Percentiles rank a stretch among this genome's conserved stretches.
Conservation (phyloP, 768 basidiomycete species). For the Lactifluus pinguis region DNA sequence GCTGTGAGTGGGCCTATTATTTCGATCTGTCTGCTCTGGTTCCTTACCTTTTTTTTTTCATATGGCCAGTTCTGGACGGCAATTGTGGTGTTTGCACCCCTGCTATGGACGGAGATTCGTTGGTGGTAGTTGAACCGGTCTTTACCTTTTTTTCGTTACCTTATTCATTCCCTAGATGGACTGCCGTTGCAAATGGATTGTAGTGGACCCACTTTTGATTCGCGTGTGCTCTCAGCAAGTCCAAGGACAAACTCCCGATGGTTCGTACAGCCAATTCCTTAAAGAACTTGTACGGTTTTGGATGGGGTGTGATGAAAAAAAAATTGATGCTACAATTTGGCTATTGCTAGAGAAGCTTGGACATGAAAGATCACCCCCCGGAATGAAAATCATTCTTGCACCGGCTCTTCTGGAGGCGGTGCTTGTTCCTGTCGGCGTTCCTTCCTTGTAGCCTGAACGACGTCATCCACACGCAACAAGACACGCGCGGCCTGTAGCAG, state of each 20-base stretch:
- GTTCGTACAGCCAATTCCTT: background rate
- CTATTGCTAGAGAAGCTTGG: background rate
- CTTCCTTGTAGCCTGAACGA: constrained; percentile 81
- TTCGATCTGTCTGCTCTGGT: background rate
- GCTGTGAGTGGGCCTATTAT: constrained; percentile 42
- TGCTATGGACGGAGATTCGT: constrained; percentile 80
- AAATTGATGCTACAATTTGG: constrained; percentile 3
- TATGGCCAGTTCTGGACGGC: constrained; percentile 75
- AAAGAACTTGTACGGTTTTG: background rate
- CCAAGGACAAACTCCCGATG: background rate
- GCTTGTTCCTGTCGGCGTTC: constrained; percentile 49
- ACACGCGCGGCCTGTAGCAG: constrained; percentile 67
- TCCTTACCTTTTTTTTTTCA: background rate
- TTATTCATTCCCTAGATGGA: background rate
- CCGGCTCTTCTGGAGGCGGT: constrained; percentile 48
- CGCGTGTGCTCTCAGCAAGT: background rate
- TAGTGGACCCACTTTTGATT: background rate
- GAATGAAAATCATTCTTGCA: constrained; percentile 25
- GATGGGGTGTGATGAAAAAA: background rate
- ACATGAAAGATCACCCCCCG: background rate
- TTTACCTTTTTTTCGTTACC: background rate
- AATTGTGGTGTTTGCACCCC: constrained; percentile 78
- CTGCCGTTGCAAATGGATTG: background rate
- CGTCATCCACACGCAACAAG: constrained; percentile 87
- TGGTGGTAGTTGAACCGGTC: constrained; percentile 42